Conservation (phyloP, 805 yeast genomes). For the Myxozyma melibiosi region DNA sequence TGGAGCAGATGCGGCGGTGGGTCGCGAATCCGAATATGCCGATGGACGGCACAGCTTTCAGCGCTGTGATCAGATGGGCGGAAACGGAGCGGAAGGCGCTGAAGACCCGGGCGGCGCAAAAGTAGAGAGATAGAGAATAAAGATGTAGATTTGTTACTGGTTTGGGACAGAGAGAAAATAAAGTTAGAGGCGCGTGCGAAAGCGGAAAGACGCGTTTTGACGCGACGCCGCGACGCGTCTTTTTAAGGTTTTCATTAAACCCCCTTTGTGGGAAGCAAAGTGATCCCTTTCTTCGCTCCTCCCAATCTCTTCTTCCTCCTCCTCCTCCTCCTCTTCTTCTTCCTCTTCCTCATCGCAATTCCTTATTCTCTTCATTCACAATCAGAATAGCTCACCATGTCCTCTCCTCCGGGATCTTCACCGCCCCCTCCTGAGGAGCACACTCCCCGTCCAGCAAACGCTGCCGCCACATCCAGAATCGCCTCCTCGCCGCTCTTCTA, state of each 20-base stretch:
- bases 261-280: neutral
- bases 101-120: neutral
- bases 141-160: no score
- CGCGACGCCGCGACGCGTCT: slow-evolving; percentile 1
- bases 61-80: slow-evolving; percentile 19
- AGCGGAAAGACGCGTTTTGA: neutral
- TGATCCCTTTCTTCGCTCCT: neutral
- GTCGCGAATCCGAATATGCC: slow-evolving; percentile 15
- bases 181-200: no score
- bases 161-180: no score
- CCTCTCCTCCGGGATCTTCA: slow-evolving; percentile 21
- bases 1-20: slow-evolving; percentile 17
- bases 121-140: no score
- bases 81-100: slow-evolving; percentile 12
- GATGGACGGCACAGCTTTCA: neutral
- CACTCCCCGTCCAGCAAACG: neutral
- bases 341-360: neutral
- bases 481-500: slow-evolving; percentile 27
- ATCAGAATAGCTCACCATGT: neutral
- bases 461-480: neutral
- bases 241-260: slow-evolving; percentile 3
- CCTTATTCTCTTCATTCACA: neutral
- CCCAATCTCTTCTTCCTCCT: neutral
- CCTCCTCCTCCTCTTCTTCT: neutral
- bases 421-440: neutral